Evolutionary conservation across 2,329 filamentous ascomycete species (phyloP).

Genomic region (Exophiala sideris): DNA sequence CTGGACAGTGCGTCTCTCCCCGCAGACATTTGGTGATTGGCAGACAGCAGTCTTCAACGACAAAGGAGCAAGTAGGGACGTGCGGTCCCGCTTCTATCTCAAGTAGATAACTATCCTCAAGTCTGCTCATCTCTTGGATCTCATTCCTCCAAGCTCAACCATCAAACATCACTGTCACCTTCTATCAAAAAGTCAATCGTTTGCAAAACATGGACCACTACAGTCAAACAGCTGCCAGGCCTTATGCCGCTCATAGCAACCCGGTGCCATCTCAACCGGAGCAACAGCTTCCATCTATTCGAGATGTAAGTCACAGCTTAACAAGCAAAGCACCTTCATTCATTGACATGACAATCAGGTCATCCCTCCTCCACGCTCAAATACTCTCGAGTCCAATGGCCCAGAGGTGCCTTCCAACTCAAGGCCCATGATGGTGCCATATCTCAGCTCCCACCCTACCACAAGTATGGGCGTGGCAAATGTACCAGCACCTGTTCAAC

Average conservation of each 20-base stretch:
- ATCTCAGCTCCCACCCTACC: slow-evolving; percentile 17
- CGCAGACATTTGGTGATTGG: slow-evolving; percentile 17
- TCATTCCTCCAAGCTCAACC: slow-evolving; percentile 1
- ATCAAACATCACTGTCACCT: slow-evolving; percentile 2
- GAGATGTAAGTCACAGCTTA: slow-evolving; percentile 14
- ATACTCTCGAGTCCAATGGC: slow-evolving; percentile 7
- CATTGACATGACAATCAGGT: slow-evolving; percentile 10
- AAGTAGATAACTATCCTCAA: slow-evolving; percentile 16
- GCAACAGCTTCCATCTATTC: slow-evolving; percentile 21
- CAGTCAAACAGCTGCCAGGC: slow-evolving; percentile 10
- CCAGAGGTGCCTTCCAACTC: slow-evolving; percentile 9
- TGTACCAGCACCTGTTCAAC: slow-evolving; percentile 14
- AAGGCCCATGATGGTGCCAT: slow-evolving; percentile 17
- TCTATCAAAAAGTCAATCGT: slow-evolving; percentile 3
- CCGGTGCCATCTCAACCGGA: slow-evolving; percentile 13
- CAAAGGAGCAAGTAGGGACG: slow-evolving; percentile 3
- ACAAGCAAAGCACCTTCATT: background rate
- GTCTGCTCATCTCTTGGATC: slow-evolving; percentile 9
- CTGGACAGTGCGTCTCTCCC: slow-evolving; percentile 14
- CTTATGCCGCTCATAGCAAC: slow-evolving; percentile 12
- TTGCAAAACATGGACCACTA: slow-evolving; percentile 11
- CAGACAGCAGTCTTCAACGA: slow-evolving; percentile 2
- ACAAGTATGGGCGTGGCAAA: slow-evolving; percentile 14
- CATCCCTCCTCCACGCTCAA: slow-evolving; percentile 17
- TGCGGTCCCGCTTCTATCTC: slow-evolving; percentile 9